Evolutionary conservation across 2,329 filamentous ascomycete genomes (phyloP).

Genomic region (Cytospora mali): DNA sequence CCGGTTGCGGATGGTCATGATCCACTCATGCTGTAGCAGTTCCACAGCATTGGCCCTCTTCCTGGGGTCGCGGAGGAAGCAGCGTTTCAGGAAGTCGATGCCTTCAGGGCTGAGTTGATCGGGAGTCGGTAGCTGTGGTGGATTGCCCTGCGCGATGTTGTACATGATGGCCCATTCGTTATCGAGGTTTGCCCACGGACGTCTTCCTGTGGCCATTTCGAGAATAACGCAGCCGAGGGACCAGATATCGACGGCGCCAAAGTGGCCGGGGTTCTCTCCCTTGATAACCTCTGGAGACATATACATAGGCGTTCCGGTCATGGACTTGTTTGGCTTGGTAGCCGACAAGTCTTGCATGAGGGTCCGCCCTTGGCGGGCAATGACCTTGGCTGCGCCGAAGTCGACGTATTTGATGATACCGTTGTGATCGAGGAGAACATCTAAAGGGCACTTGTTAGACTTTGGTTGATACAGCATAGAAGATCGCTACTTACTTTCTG

Average conservation of each 20-base stretch:
- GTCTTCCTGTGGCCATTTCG: constrained; percentile 93
- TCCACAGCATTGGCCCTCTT: constrained; percentile 82
- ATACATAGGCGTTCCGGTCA: constrained; percentile 99
- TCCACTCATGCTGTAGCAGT: constrained; percentile 92
- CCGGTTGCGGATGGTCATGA: constrained; percentile 65
- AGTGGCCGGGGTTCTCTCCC: constrained; percentile 76
- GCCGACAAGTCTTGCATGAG: constrained; percentile 67
- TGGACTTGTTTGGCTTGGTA: constrained; percentile 76
- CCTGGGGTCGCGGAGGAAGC: constrained; percentile 82
- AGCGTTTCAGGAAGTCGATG: constrained; percentile 84
- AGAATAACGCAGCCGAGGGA: constrained; percentile 94
- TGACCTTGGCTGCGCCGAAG: constrained; percentile 96
- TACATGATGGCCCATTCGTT: constrained; percentile 99
- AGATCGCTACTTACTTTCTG: constrained; percentile 72
- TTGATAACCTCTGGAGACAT: constrained; percentile 99
- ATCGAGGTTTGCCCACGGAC: constrained; percentile 93
- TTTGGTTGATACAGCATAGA: neutral
- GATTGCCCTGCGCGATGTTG: constrained; percentile 97
- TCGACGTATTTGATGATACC: constrained; percentile 99
- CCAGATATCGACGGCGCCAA: constrained; percentile 93
- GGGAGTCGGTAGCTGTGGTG: constrained; percentile 76
- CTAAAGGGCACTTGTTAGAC: constrained; percentile 45
- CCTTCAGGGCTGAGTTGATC: constrained; percentile 86
- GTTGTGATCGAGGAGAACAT: constrained; percentile 95
- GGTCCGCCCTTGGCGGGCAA: constrained; percentile 90